These are phyloP conservation scores for Phytophthora meadii DNA, from an alignment of 352 stramenopile genomes.

Conservation along the genomic window DNA sequence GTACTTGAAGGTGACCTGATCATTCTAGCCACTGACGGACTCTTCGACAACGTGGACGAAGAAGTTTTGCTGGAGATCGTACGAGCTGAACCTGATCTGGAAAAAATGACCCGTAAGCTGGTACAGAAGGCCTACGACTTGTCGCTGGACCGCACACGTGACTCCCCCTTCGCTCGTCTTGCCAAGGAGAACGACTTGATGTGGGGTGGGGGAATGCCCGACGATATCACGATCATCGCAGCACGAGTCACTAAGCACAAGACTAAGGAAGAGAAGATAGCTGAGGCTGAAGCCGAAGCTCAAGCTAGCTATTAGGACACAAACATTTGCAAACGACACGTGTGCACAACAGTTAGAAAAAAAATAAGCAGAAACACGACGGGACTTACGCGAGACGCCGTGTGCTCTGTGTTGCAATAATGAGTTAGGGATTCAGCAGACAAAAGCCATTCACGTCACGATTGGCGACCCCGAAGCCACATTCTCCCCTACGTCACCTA, in stretches of 20 bases:
- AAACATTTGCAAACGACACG: slow-evolving; percentile 15
- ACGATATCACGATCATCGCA: slow-evolving; percentile 89
- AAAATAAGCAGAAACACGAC: slow-evolving; percentile 28
- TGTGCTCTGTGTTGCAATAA: slow-evolving; percentile 31
- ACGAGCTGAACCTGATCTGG: slow-evolving; percentile 60
- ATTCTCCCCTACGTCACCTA: slow-evolving; percentile 38
- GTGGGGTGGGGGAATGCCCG: slow-evolving; percentile 94
- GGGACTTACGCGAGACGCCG: slow-evolving; percentile 22
- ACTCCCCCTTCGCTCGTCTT: slow-evolving; percentile 97
- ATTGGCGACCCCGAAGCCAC: not conserved
- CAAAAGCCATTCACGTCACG: no score
- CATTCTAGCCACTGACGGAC: slow-evolving; percentile 95
- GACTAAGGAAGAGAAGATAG: slow-evolving; percentile 34
- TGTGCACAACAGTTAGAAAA: slow-evolving; percentile 23
- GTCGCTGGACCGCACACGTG: slow-evolving; percentile 88
- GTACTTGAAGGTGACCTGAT: slow-evolving; percentile 95
- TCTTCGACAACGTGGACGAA: slow-evolving; percentile 97
- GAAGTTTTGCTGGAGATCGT: slow-evolving; percentile 81
- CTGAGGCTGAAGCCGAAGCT: slow-evolving; percentile 28
- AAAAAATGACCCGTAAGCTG: slow-evolving; percentile 80
- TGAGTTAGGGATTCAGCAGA: slow-evolving; percentile 26
- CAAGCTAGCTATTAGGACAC: slow-evolving; percentile 21
- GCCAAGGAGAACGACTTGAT: slow-evolving; percentile 99
- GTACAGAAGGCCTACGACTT: slow-evolving; percentile 91
- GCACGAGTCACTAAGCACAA: slow-evolving; percentile 65